These are phyloP conservation scores for Yamadazyma olivae DNA, from an alignment of 805 yeast species.

Conservation along the genomic window DNA sequence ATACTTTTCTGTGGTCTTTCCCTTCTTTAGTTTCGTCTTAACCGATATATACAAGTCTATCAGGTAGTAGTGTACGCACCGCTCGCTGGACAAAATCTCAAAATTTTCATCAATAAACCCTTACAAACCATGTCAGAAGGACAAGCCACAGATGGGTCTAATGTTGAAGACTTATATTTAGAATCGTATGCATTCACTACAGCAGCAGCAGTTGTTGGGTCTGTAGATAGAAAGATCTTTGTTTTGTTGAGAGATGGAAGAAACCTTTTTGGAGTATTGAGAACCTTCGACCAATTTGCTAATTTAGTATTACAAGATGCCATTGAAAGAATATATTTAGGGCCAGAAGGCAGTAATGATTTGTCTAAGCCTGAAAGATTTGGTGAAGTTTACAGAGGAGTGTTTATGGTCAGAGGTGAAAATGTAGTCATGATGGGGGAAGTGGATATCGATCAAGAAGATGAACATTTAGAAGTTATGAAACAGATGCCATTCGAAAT, in stretches of 20 bases:
- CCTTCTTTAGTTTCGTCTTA: too few species aligned
- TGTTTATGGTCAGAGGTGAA: slow-evolving; percentile 90
- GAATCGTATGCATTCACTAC: slow-evolving; percentile 84
- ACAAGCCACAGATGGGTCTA: slow-evolving; percentile 19
- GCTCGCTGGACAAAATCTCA: slow-evolving; percentile 3
- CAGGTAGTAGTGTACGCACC: too few species aligned
- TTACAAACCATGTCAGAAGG: slow-evolving; percentile 4
- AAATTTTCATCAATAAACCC: not conserved
- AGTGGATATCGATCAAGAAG: slow-evolving; percentile 84
- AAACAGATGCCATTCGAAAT: slow-evolving; percentile 58
- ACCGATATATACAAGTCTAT: too few species aligned
- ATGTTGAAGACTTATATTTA: slow-evolving; percentile 57
- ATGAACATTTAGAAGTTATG: slow-evolving; percentile 56
- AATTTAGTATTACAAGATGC: slow-evolving; percentile 91
- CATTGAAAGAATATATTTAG: slow-evolving; percentile 74
- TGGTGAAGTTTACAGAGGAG: slow-evolving; percentile 78
- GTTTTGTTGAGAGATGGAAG: slow-evolving; percentile 89
- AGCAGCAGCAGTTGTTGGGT: slow-evolving; percentile 86
- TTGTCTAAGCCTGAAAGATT: slow-evolving; percentile 39
- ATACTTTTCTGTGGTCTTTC: too few species aligned
- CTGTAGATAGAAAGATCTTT: slow-evolving; percentile 78
- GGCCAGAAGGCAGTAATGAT: slow-evolving; percentile 33
- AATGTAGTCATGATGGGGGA: slow-evolving; percentile 94
- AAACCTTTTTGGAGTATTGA: slow-evolving; percentile 78
- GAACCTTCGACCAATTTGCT: slow-evolving; percentile 95